Conservation (phyloP, 352 stramenopile species). For the Pythium phragmitis region DNA sequence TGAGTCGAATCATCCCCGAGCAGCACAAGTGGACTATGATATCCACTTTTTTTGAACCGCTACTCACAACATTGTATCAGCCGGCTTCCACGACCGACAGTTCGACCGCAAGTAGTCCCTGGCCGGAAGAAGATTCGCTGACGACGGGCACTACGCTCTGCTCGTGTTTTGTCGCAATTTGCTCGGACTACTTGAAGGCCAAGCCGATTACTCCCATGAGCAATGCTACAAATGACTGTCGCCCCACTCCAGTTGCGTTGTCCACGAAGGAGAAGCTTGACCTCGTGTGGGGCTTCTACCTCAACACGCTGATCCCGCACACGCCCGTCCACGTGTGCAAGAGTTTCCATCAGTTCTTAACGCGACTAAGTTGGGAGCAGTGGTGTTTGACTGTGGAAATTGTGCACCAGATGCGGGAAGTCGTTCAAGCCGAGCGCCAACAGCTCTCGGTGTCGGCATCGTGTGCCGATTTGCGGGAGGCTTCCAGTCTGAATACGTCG, state of each 20-base stretch:
- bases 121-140: slow-evolving; percentile 68
- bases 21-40: slow-evolving; percentile 69
- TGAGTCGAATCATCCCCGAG: slow-evolving; percentile 57
- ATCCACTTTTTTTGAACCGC: slow-evolving; percentile 70
- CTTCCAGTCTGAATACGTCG: slow-evolving; percentile 34
- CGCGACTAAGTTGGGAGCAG: slow-evolving; percentile 76
- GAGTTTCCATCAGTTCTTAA: slow-evolving; percentile 80
- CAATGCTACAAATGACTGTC: not conserved
- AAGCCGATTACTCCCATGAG: slow-evolving; percentile 17
- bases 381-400: slow-evolving; percentile 83
- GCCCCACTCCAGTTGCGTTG: not conserved
- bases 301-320: slow-evolving; percentile 68
- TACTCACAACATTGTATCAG: slow-evolving; percentile 80
- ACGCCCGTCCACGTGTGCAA: slow-evolving; percentile 79
- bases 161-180: slow-evolving; percentile 79
- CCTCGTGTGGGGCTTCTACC: slow-evolving; percentile 80
- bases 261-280: slow-evolving; percentile 55
- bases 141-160: slow-evolving; percentile 75
- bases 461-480: slow-evolving; percentile 26
- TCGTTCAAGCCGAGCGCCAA: slow-evolving; percentile 62
- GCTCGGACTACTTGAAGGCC: slow-evolving; percentile 62
- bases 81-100: slow-evolving; percentile 66
- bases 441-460: slow-evolving; percentile 33
- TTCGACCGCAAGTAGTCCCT: slow-evolving; percentile 64
- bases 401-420: slow-evolving; percentile 81